These are phyloP conservation scores for Gastrolobium bilobum DNA, from an alignment of 306 rosid genomes.

Conservation along the genomic window DNA sequence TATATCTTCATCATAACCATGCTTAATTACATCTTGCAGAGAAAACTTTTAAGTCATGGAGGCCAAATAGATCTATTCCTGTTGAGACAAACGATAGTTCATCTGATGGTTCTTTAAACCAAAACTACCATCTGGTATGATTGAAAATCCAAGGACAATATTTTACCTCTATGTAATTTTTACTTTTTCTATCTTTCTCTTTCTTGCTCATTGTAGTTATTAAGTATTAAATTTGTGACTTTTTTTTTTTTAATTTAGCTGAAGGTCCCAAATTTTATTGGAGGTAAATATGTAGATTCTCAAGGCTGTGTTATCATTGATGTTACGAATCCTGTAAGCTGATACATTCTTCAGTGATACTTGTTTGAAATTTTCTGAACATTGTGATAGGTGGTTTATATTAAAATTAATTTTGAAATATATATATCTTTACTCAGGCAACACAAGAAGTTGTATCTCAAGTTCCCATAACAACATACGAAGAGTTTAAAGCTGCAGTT, in stretches of 20 bases:
- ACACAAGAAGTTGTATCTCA: slow-evolving; percentile 87
- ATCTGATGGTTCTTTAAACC: slow-evolving; percentile 47
- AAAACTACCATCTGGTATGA: slow-evolving; percentile 67
- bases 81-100: slow-evolving; percentile 51
- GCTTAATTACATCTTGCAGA: slow-evolving; percentile 58
- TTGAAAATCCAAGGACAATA: slow-evolving; percentile 38
- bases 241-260: slow-evolving; percentile 56
- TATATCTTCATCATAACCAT: slow-evolving; percentile 26
- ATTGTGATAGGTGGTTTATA: slow-evolving; percentile 23
- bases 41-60: slow-evolving; percentile 70
- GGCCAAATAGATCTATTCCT: slow-evolving; percentile 56
- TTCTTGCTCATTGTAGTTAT: slow-evolving; percentile 32
- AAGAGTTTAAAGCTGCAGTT: slow-evolving; percentile 81
- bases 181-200: slow-evolving; percentile 22
- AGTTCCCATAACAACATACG: slow-evolving; percentile 72
- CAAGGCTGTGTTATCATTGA: slow-evolving; percentile 60
- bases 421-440: slow-evolving; percentile 62
- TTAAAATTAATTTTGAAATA: slow-evolving; percentile 31
- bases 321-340: slow-evolving; percentile 77
- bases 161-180: background rate
- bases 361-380: slow-evolving; percentile 26
- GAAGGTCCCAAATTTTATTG: slow-evolving; percentile 80
- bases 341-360: slow-evolving; percentile 24
- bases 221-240: slow-evolving; percentile 38
- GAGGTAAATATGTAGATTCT: slow-evolving; percentile 70